phyloP scores from a whole-genome alignment of 257 asterid species.

The Nicotiana noctiflora region DNA sequence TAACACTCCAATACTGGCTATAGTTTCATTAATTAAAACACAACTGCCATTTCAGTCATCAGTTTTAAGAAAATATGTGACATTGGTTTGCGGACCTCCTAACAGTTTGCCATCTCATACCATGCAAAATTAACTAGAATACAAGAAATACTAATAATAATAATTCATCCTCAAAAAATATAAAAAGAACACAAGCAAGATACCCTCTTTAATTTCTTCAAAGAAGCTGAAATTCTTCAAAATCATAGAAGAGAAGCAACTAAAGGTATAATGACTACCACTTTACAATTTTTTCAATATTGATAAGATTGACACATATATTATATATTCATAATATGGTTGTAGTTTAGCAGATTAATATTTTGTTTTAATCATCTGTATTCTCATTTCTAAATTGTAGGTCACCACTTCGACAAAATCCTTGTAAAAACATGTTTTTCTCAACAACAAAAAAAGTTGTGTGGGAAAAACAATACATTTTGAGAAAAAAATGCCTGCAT shows the following conservation, averaged over 20 bases:
- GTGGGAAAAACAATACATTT: no score
- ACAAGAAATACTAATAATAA: neutral
- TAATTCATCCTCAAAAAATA: neutral
- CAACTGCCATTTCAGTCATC: neutral
- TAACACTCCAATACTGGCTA: neutral
- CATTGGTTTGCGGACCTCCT: neutral
- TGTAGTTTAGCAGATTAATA: neutral
- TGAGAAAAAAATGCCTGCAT: no score
- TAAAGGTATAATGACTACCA: neutral
- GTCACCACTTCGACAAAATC: no score
- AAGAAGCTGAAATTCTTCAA: neutral
- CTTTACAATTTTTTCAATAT: neutral
- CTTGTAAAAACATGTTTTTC: no score
- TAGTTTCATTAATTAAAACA: neutral
- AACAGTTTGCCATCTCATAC: neutral
- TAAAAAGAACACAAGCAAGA: neutral
- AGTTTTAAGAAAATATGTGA: neutral
- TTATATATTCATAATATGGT: neutral
- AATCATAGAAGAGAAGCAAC: neutral
- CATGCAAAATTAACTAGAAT: neutral
- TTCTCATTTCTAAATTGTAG: no score
- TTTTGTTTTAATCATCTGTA: no score
- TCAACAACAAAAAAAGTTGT: no score
- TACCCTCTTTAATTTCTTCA: neutral
- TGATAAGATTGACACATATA: neutral